Conservation (phyloP, 2,329 filamentous ascomycete genomes). For the Pseudogymnoascus sp. region DNA sequence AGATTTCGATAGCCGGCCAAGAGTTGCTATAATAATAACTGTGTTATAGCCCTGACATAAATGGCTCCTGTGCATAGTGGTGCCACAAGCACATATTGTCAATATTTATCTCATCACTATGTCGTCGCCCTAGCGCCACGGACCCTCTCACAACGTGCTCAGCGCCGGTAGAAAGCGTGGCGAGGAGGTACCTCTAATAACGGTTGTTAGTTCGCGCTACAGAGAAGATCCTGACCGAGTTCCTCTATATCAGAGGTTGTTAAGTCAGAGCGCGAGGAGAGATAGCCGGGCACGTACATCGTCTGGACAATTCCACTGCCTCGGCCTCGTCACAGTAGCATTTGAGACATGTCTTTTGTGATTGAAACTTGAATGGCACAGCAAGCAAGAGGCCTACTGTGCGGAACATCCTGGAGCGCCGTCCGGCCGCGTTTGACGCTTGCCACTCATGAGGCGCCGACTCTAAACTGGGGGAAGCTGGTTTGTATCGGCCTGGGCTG, state of each 20-base stretch:
- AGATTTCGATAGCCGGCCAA: background rate
- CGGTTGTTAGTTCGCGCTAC: background rate
- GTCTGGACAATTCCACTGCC: background rate
- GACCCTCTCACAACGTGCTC: background rate
- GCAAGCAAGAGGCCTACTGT: background rate
- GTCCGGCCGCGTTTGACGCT: background rate
- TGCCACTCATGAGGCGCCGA: background rate
- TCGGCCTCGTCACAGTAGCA: background rate
- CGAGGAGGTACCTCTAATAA: background rate
- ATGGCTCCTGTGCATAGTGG: background rate
- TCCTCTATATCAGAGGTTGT: background rate
- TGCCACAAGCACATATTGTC: background rate
- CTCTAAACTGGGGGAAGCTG: background rate
- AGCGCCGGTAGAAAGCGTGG: background rate
- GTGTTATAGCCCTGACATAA: background rate
- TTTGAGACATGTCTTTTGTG: background rate
- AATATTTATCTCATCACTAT: background rate
- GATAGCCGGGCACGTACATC: background rate
- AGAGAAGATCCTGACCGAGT: background rate
- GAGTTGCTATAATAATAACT: background rate
- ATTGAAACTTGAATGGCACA: background rate
- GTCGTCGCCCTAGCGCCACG: background rate
- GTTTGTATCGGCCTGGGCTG: background rate
- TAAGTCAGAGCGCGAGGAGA: background rate
- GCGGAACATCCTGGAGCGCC: background rate